Evolutionary conservation across 2,329 filamentous ascomycete genomes (phyloP).

Genomic region (Huntiella bhutanensis): DNA sequence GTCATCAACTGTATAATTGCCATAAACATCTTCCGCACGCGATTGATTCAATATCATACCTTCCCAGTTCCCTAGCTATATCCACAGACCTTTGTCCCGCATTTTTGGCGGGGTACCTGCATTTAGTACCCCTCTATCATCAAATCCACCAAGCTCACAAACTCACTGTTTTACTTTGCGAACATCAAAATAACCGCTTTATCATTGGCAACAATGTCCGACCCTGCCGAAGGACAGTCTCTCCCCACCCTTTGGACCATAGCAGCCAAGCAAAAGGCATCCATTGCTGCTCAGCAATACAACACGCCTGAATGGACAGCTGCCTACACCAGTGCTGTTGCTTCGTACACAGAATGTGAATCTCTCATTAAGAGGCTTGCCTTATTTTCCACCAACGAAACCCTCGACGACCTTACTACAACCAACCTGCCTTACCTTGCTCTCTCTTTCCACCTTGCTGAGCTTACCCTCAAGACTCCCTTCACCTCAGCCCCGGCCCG

Average conservation of each 20-base stretch:
- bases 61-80: too few relatives aligned
- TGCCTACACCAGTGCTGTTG: slow-evolving; percentile 46
- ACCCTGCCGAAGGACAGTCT: slow-evolving; percentile 23
- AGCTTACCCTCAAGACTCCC: slow-evolving; percentile 53
- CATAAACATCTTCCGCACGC: too few relatives aligned
- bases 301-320: slow-evolving; percentile 48
- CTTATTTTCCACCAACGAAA: slow-evolving; percentile 82
- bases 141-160: neutral
- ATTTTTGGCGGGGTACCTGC: slow-evolving; percentile 8
- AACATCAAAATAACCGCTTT: too few relatives aligned
- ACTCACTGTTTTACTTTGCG: neutral
- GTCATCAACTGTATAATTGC: too few relatives aligned
- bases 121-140: neutral
- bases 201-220: slow-evolving; percentile 2
- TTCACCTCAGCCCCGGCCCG: slow-evolving; percentile 35
- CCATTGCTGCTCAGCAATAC: slow-evolving; percentile 44
- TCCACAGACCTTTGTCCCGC: neutral
- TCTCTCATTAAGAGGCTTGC: slow-evolving; percentile 50
- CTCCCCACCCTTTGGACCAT: slow-evolving; percentile 30
- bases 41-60: too few relatives aligned
- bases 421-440: slow-evolving; percentile 73
- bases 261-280: slow-evolving; percentile 31
- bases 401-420: slow-evolving; percentile 68
- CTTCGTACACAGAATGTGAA: slow-evolving; percentile 54
- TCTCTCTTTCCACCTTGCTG: slow-evolving; percentile 59